Evolutionary conservation across 441 rosid genomes (phyloP).

Genomic region (Omphalea diandra): DNA sequence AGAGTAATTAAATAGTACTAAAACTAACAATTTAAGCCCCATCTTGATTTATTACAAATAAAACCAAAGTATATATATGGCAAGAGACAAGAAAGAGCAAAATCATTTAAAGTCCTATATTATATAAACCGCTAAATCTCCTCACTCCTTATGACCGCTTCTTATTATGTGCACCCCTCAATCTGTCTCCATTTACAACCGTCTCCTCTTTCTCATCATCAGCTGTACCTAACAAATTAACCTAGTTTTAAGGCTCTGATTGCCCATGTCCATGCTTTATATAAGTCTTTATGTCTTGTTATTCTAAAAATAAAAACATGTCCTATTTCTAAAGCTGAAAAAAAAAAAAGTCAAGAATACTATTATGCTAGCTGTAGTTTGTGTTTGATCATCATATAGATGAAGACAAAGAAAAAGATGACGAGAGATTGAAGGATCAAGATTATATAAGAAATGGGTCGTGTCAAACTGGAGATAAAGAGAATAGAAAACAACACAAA

Average conservation of each 20-base stretch:
- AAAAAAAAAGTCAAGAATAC: too few species aligned
- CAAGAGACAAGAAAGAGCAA: background rate
- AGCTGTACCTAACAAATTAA: slow-evolving; percentile 19
- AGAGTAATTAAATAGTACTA: too few species aligned
- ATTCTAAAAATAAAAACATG: too few species aligned
- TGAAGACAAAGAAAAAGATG: too few species aligned
- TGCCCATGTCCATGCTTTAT: slow-evolving; percentile 20
- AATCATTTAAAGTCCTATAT: background rate
- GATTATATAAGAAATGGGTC: slow-evolving; percentile 47
- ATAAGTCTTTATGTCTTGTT: background rate
- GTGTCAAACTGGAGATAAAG: slow-evolving; percentile 51
- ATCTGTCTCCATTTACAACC: slow-evolving; percentile 32
- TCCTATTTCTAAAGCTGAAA: too few species aligned
- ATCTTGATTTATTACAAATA: too few species aligned
- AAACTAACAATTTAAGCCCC: too few species aligned
- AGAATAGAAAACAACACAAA: slow-evolving; percentile 52
- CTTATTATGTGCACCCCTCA: slow-evolving; percentile 17
- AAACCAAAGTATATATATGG: too few species aligned
- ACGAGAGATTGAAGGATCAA: background rate
- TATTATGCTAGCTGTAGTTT: too few species aligned
- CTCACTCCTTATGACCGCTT: slow-evolving; percentile 22
- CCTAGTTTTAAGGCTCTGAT: slow-evolving; percentile 31
- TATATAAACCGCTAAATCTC: slow-evolving; percentile 19
- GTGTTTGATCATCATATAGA: too few species aligned
- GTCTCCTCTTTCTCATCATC: slow-evolving; percentile 21